Evolutionary conservation across 495 filamentous ascomycete genomes (phyloP).

Genomic region (Lepraria neglecta): DNA sequence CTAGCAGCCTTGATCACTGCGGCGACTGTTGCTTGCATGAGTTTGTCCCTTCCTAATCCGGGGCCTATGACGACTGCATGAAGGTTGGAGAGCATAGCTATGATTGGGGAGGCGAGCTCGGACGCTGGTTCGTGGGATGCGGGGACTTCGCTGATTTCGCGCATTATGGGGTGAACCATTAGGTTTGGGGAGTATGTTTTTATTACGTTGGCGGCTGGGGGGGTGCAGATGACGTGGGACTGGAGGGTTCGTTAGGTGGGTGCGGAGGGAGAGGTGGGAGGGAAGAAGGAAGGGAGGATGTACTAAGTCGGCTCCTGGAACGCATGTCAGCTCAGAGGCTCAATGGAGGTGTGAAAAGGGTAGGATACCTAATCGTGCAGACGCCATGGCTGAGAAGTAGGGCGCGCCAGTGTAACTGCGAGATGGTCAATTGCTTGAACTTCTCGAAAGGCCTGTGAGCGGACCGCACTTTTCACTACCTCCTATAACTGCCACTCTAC

Average conservation of each 20-base stretch:
- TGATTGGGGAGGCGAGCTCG: conserved; percentile 63
- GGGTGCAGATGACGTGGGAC: conserved; percentile 96
- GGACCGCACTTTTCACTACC: conserved; percentile 71
- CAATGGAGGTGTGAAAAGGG: conserved; percentile 4
- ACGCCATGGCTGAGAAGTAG: conserved; percentile 97
- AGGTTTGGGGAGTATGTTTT: conserved; percentile 97
- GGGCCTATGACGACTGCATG: conserved; percentile 94
- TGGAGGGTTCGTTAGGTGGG: conserved; percentile 33
- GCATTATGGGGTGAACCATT: conserved; percentile 97
- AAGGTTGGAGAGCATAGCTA: conserved; percentile 73
- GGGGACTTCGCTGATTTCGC: conserved; percentile 51
- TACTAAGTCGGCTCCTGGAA: conserved; percentile 72
- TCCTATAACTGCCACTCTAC: conserved; percentile 88
- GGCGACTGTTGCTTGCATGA: conserved; percentile 83
- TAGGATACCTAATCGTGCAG: conserved; percentile 61
- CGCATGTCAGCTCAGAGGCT: no score
- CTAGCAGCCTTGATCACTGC: conserved; percentile 74
- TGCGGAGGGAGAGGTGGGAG: conserved; percentile 20
- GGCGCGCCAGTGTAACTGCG: conserved; percentile 84
- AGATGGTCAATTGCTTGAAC: conserved; percentile 1
- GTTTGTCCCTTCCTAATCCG: conserved; percentile 77
- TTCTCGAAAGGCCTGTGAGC: background rate
- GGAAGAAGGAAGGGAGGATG: background rate
- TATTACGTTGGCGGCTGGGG: conserved; percentile 78
- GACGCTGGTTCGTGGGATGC: conserved; percentile 38